Base-by-base conservation (phyloP, 106 monocot genomes). In the Narthecium ossifragum region DNA sequence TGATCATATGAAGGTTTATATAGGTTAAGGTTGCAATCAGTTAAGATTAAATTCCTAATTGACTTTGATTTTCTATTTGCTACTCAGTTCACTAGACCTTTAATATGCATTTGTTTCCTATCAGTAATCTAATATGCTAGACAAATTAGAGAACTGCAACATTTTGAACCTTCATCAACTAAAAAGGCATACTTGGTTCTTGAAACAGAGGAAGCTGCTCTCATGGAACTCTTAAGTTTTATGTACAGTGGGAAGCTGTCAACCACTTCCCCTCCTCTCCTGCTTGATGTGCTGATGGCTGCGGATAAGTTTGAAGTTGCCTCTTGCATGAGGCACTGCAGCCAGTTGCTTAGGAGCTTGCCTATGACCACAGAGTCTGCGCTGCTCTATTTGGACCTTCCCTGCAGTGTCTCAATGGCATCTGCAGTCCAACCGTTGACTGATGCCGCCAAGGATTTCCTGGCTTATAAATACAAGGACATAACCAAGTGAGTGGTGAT, bases 221-320 rank as follows among this genome's bases (percentile, higher is more conserved):
- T 87, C 3, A 87, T 71, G 81, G 86, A 87, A 53, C 75, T 87
- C 21, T 26, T 87, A 27, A 75, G 82, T 58, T 87, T 82, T 72
- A 82, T 87, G 72, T 87, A 87, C 43, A 82, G 82, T 21, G 86
- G 86, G 21, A 87, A 87, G 72, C 51, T 87, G 36, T 70, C 81
- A 21, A 82, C 72, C 6, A 65, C 53, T 11, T 63, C 71, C 18
- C 63, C 86, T 1, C 36, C 77, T 8, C 72, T 58, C 11, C 56
- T 87, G 12, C 48, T 87, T 9, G 86, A 87, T 69, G 78, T 87
- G 34, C 53, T 87, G 30, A 78, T 87, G 82, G 86, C 86, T 27
- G 86, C 86, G 15, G 86, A 87, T 50, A 87, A 87, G 33, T 87
- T 87, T 69, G 86, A 87, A 65, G 82, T 82, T 62, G 78, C 72